Evolutionary conservation across 2,329 filamentous ascomycete genomes (phyloP).

Genomic region (Phyllosticta ampelicida): DNA sequence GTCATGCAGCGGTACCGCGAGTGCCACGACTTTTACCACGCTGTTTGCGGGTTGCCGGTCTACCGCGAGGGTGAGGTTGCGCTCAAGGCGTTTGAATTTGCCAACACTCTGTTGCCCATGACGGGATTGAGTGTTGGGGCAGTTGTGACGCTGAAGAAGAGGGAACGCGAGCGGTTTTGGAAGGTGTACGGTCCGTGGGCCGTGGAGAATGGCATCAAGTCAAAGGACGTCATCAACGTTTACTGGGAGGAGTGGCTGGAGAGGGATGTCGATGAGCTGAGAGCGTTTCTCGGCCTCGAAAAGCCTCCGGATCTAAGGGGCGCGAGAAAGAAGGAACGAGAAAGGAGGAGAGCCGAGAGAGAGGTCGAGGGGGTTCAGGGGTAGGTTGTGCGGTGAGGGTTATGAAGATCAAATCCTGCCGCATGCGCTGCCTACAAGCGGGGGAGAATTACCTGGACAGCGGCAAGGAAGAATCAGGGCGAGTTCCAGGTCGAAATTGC

Average conservation of each 20-base stretch:
- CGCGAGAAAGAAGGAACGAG: constrained; percentile 59
- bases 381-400: neutral
- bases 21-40: constrained; percentile 96
- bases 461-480: neutral
- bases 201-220: constrained; percentile 63
- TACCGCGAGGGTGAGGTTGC: constrained; percentile 94
- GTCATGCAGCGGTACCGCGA: constrained; percentile 98
- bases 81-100: constrained; percentile 96
- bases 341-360: constrained; percentile 56
- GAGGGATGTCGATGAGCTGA: constrained; percentile 67
- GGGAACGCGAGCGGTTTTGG: constrained; percentile 57
- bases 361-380: constrained; percentile 28
- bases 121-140: constrained; percentile 78
- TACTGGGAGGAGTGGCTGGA: constrained; percentile 96
- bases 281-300: constrained; percentile 70
- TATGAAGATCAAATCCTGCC: neutral
- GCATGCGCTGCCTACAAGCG: neutral
- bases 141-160: constrained; percentile 50
- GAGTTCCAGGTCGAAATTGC: neutral
- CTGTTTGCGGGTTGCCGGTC: constrained; percentile 78
- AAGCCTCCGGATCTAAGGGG: constrained; percentile 75
- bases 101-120: constrained; percentile 91
- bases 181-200: constrained; percentile 82
- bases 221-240: constrained; percentile 80
- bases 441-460: neutral